Evolutionary conservation across 345 rosid species (phyloP).

Genomic region (Citropsis articulata): DNA sequence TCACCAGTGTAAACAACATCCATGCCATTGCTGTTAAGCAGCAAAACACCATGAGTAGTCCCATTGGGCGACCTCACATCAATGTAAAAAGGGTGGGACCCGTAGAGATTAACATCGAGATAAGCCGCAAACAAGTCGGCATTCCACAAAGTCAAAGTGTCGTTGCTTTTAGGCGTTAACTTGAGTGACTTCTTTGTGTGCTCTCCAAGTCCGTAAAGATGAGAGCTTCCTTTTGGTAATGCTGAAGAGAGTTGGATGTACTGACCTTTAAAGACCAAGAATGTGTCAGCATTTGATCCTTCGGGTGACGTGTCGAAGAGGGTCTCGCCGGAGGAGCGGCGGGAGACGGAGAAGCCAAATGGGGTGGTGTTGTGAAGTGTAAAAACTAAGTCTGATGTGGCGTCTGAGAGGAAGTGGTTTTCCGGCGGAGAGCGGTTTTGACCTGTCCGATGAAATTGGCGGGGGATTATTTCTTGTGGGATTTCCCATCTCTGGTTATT

Average conservation of each 20-base stretch:
- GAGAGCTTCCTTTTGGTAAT: not conserved
- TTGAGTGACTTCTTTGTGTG: slow-evolving; percentile 5
- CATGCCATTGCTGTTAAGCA: slow-evolving; percentile 53
- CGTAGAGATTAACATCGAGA: not conserved
- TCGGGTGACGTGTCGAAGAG: slow-evolving; percentile 5
- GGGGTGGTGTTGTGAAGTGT: not conserved
- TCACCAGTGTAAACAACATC: slow-evolving; percentile 40
- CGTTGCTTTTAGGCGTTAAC: not conserved
- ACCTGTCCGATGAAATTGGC: not conserved
- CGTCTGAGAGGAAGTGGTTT: not conserved
- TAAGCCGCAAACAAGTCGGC: not conserved
- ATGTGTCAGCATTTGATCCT: not conserved
- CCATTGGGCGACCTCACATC: slow-evolving; percentile 1
- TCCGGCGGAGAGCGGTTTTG: not conserved
- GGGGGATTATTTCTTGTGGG: not conserved
- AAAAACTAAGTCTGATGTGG: not conserved
- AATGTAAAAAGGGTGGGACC: slow-evolving; percentile 6
- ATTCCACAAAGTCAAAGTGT: slow-evolving; percentile 2
- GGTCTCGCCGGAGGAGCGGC: not conserved
- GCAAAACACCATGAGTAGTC: slow-evolving; percentile 27
- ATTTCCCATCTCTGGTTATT: slow-evolving; percentile 3
- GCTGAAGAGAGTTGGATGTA: slow-evolving; percentile 6
- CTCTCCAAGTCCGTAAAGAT: not conserved
- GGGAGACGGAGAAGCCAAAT: not conserved
- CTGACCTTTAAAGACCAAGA: slow-evolving; percentile 6